Conservation (phyloP, 257 asterid species). For the Petunia secreta region DNA sequence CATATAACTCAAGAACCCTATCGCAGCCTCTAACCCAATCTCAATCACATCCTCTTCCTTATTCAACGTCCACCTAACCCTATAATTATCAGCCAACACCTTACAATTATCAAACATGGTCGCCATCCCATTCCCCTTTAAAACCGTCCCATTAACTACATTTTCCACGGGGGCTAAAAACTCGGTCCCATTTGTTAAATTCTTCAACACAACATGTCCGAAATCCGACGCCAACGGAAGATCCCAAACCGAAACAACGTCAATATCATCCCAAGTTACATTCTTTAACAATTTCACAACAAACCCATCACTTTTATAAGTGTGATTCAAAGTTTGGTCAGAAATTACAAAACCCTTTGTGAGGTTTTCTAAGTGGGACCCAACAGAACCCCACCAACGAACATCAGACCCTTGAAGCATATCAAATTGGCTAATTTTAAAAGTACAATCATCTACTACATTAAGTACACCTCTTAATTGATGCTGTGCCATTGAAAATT, state of each 20-base stretch:
- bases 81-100: conserved; percentile 61
- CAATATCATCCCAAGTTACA: conserved; percentile 81
- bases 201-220: conserved; percentile 67
- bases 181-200: conserved; percentile 31
- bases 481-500: conserved; percentile 90
- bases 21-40: conserved; percentile 88
- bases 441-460: conserved; percentile 73
- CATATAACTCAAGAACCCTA: conserved; percentile 71
- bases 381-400: conserved; percentile 92
- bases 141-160: conserved; percentile 29
- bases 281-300: conserved; percentile 61
- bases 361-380: conserved; percentile 68
- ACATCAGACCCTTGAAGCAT: conserved; percentile 90
- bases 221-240: conserved; percentile 84
- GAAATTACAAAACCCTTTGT: conserved; percentile 75
- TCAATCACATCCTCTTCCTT: conserved; percentile 53
- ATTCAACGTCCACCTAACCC: conserved; percentile 78
- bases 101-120: conserved; percentile 78
- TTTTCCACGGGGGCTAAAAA: background rate
- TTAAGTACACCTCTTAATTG: conserved; percentile 84
- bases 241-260: conserved; percentile 85
- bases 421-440: conserved; percentile 77
- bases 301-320: conserved; percentile 69
- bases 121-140: conserved; percentile 38
- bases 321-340: conserved; percentile 63